Percentiles rank a stretch among this genome's conserved stretches.
phyloP scores from a whole-genome alignment of 2,329 filamentous ascomycete species.

The Colletotrichum theobromicola region DNA sequence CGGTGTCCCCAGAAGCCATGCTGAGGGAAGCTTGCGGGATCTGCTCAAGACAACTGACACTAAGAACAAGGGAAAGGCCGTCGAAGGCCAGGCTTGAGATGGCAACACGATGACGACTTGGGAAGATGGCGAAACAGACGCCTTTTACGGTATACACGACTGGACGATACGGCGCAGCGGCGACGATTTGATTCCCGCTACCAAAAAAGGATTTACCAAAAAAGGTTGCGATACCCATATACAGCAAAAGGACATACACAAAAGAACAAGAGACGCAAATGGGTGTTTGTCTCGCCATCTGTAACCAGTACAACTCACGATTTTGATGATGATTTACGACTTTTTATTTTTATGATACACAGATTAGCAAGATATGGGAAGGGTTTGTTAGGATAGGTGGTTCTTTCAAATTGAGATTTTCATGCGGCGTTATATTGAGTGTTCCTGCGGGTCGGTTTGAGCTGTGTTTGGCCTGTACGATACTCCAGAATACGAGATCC shows the following conservation, averaged over 20 bases:
- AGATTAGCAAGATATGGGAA: not conserved
- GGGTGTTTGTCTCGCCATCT: not conserved
- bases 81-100: slow-evolving; percentile 25
- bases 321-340: not conserved
- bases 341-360: not conserved
- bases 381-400: not conserved
- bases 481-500: not conserved
- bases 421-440: not conserved
- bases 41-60: slow-evolving; percentile 46
- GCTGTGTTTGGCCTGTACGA: not conserved
- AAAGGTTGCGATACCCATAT: slow-evolving; percentile 6
- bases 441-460: not conserved
- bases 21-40: slow-evolving; percentile 61
- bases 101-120: not conserved
- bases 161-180: not conserved
- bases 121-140: not conserved
- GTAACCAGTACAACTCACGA: slow-evolving; percentile 11
- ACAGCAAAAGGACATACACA: slow-evolving; percentile 13
- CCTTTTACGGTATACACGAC: not conserved
- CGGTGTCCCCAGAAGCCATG: slow-evolving; percentile 45
- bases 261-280: not conserved
- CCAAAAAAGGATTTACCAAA: not conserved
- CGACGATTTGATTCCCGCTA: not conserved
- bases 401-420: not conserved
- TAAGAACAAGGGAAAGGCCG: slow-evolving; percentile 37